Percentiles rank a stretch among this genome's conserved stretches.
These are phyloP conservation scores for Angomonas desouzai DNA, from an alignment of 208 protist genomes.

Conservation along the genomic window DNA sequence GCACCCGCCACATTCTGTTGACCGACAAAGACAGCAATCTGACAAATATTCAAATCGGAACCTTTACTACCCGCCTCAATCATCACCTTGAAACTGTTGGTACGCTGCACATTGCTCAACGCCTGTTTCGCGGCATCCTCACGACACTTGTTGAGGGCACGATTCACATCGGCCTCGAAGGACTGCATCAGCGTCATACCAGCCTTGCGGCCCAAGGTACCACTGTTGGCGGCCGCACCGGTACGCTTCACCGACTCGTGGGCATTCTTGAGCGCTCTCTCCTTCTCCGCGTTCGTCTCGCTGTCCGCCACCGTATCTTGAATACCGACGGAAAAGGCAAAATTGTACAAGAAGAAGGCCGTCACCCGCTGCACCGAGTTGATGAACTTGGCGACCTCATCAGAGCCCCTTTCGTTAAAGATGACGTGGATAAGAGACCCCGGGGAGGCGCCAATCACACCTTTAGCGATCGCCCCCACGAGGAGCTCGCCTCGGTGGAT, in stretches of 20 bases:
- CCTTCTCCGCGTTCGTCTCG: conserved; percentile 90
- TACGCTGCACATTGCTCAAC: conserved; percentile 70
- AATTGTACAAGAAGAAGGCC: conserved; percentile 96
- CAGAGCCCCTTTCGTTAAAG: conserved; percentile 96
- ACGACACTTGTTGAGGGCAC: conserved; percentile 88
- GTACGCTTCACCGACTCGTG: conserved; percentile 90
- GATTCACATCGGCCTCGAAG: conserved; percentile 99
- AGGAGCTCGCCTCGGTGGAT: conserved; percentile 94
- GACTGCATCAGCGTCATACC: conserved; percentile 96
- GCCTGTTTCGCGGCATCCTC: conserved; percentile 89
- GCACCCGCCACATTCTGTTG: conserved; percentile 99
- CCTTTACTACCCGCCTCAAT: conserved; percentile 98
- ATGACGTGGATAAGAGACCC: conserved; percentile 97
- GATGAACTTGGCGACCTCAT: conserved; percentile 88
- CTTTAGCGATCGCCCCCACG: conserved; percentile 89
- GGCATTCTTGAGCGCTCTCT: conserved; percentile 86
- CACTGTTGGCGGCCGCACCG: conserved; percentile 89
- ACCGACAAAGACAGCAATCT: conserved; percentile 99
- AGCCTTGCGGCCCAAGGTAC: conserved; percentile 92
- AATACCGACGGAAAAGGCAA: conserved; percentile 97
- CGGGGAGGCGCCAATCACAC: conserved; percentile 78
- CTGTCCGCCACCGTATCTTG: conserved; percentile 97
- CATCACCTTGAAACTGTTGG: conserved; percentile 97
- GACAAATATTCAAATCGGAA: conserved; percentile 98
- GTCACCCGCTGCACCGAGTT: conserved; percentile 96